Evolutionary conservation across 768 basidiomycete species (phyloP).

Genomic region (Boletellus sp.): DNA sequence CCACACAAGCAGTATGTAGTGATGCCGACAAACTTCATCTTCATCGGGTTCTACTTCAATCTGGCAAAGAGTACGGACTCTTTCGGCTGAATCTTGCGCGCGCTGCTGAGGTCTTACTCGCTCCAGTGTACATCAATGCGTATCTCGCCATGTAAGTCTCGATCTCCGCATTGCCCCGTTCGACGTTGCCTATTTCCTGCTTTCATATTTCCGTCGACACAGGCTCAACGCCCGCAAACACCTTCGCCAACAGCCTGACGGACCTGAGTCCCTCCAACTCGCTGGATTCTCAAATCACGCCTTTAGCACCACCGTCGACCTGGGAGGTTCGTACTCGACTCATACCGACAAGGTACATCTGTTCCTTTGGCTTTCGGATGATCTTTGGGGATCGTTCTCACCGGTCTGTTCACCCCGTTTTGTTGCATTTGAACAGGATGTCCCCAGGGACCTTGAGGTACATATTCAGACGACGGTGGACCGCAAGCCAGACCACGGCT

Average conservation of each 20-base stretch:
- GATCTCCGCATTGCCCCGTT: background rate
- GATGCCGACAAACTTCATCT: conserved; percentile 53
- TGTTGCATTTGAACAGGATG: background rate
- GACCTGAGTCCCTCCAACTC: conserved; percentile 39
- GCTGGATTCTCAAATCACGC: conserved; percentile 30
- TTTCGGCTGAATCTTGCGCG: background rate
- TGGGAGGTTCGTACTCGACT: background rate
- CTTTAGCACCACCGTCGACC: background rate
- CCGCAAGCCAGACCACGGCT: conserved; percentile 1
- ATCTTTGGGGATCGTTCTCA: background rate
- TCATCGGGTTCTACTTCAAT: conserved; percentile 49
- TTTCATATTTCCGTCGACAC: background rate
- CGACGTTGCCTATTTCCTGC: background rate
- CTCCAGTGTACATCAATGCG: conserved; percentile 50
- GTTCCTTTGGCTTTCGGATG: background rate
- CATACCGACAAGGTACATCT: conserved; percentile 4
- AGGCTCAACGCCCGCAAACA: conserved; percentile 45
- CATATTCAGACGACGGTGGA: conserved; percentile 13
- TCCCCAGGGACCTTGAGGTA: conserved; percentile 4
- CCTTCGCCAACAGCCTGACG: conserved; percentile 32
- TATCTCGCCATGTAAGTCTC: conserved; percentile 44
- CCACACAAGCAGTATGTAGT: conserved; percentile 31
- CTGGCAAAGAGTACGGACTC: conserved; percentile 47
- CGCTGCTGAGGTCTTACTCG: background rate
- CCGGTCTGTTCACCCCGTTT: background rate